Conservation (phyloP, 2,329 filamentous ascomycete genomes). For the Penicillium sp. region DNA sequence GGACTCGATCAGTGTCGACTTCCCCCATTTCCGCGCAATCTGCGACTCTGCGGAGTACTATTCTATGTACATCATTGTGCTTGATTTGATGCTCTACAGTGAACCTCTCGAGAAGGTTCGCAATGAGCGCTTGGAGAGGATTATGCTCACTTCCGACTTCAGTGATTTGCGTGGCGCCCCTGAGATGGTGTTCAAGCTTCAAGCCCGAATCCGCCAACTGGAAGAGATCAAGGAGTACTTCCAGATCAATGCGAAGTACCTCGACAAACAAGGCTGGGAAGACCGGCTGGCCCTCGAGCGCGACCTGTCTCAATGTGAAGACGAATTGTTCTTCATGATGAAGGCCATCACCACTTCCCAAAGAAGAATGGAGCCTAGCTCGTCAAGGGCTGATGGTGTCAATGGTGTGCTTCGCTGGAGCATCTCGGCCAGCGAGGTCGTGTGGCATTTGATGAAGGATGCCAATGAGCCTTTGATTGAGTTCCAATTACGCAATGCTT, state of each 20-base stretch:
- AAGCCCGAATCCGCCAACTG: slow-evolving; percentile 88
- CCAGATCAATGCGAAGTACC: slow-evolving; percentile 82
- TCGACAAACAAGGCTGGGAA: slow-evolving; percentile 89
- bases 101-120: slow-evolving; percentile 97
- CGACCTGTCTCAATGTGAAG: slow-evolving; percentile 85
- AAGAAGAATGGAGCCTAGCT: slow-evolving; percentile 69
- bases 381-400: slow-evolving; percentile 73
- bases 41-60: slow-evolving; percentile 98
- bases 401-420: slow-evolving; percentile 87
- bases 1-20: slow-evolving; percentile 95
- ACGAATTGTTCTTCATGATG: slow-evolving; percentile 99
- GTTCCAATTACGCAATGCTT: slow-evolving; percentile 84
- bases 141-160: slow-evolving; percentile 98
- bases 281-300: slow-evolving; percentile 86
- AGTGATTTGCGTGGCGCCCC: slow-evolving; percentile 93
- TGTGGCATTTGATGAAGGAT: slow-evolving; percentile 93
- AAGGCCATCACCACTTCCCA: slow-evolving; percentile 98
- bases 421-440: slow-evolving; percentile 90
- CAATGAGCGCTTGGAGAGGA: slow-evolving; percentile 92
- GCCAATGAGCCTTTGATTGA: slow-evolving; percentile 86
- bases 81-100: slow-evolving; percentile 93
- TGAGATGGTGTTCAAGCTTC: slow-evolving; percentile 85
- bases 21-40: slow-evolving; percentile 88
- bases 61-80: slow-evolving; percentile 94
- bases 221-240: slow-evolving; percentile 97